Evolutionary conservation across 2,329 filamentous ascomycete genomes (phyloP), one percentile per base, ranked within the genome.

Genomic region (Ilyonectria mors-panacis): DNA sequence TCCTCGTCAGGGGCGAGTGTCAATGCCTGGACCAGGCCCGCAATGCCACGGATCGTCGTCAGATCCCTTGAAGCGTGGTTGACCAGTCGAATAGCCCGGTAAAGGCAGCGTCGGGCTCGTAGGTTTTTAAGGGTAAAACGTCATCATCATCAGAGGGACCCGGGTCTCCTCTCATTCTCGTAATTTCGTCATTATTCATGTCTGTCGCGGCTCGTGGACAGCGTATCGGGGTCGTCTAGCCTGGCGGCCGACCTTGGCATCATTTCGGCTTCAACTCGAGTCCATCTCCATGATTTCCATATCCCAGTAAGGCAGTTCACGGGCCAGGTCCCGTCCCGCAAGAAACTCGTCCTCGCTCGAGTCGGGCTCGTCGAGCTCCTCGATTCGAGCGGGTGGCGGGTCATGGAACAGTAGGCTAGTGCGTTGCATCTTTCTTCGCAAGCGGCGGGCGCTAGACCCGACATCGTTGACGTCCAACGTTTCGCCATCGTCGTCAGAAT

Each of bases 211-310:
- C 56, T 44, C 28, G 54, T 59, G 63, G 66, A 63, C 60, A 67
- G 66, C 71, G 60, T 65, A 37, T 58, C 45, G 30, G 51, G 53
- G 45, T 66, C 53, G 60, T 62, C 60, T 62, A 64, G 48, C 55
- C 54, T 71, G 60, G 63, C 56, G 63, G 63, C 68, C 67, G 67
- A 68, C 70, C 57, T 65, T 56, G 54, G 67, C 56, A 48, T 68
- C 57, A 57, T 62, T 55, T 47, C 42, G 58, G 47, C 53, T 55
- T 77, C 69, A 79, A 60, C 67, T 73, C 57, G 78, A 79, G 57
- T 85, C 84, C 61, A 87, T 79, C 70, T 87, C 85, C 83, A 87
- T 87, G 66, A 83, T 84, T 74, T 87, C 83, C 66, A 85, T 80
- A 2, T 81, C 80, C 70, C 82, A 87, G 71, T 86, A 87, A 1